Base-by-base conservation (phyloP, 1,139 yeast genomes). In the Magnusiomyces suaveolens region DNA sequence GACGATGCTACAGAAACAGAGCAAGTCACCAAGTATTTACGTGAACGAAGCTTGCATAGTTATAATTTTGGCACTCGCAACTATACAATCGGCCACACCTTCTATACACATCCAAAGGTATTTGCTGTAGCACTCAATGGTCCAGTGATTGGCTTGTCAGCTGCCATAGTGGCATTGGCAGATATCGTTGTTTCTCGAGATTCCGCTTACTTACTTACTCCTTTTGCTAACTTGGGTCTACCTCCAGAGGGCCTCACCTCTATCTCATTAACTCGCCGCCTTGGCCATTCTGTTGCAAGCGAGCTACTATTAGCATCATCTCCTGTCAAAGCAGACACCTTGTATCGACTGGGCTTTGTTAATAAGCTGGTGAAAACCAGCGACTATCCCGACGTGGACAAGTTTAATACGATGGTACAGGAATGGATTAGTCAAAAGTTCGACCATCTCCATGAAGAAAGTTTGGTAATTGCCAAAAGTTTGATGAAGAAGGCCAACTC, bases 181-280 rank as follows among this genome's bases (percentile, higher is more conserved):
- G 97, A 88, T 68, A 76, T 88, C 62, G 76, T 88, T 33, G 87
- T 86, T 64, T 85, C 84, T 24, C 80, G 83, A 60, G 82, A 79
- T 56, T 74, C 80, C 56, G 78, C 84, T 52, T 85, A 74, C 68
- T 61, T 85, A 57, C 75, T 84, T 65, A 77, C 84, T 29, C 96
- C 97, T 18, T 88, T 88, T 69, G 81, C 92, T 52, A 84, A 84
- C 66, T 77, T 88, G 63, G 95, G 96, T 1, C 76, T 88, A 62
- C 92, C 86, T 2, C 81, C 87, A 57, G 97, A 88, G 70, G 95
- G 96, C 56, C 88, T 83, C 4, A 73, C 88, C 2, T 81, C 89
- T 10, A 79, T 81, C 24, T 80, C 92, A 10, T 74, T 88, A 55
- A 81, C 85, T 44, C 69, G 75, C 62, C 78, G 95, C 64, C 73